Base-by-base conservation (phyloP, 1,139 yeast species). In the Pichia sp. region DNA sequence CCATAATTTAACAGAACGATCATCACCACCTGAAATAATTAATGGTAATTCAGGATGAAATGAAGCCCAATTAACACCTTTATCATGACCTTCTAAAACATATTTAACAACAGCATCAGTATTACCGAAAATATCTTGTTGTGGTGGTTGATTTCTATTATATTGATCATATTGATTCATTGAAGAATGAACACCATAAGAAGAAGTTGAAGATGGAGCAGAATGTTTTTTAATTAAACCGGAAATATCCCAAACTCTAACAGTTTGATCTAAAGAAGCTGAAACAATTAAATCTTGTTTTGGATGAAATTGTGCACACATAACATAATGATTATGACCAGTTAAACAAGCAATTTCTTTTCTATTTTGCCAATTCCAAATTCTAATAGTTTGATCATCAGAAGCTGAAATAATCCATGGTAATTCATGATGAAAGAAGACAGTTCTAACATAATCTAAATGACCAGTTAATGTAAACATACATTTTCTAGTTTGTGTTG, bases 311-410 rank as follows among this genome's bases (percentile, higher is more conserved):
- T 86, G 95, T 3, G 98, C 97, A 54, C 94, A 84, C 94, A 91
- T 86, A 46, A 93, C 97, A 63, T 93, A 93, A 66, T 93, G 98
- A 65, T 88, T 89, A 65, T 93, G 99, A 47, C 99, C 98, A 7
- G 98, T 91, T 56, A 93, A 70, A 57, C 96, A 87, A 20, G 98
- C 97, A 57, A 93, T 84, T 61, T 91, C 97, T 63, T 88, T 94
- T 55, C 98, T 81, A 62, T 89, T 89, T 69, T 93, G 98, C 98
- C 98, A 93, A 67, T 93, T 93, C 99, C 99, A 93, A 54, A 93
- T 91, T 60, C 98, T 76, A 53, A 93, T 88, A 33, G 99, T 93
- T 67, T 93, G 98, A 69, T 93, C 99, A 63, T 93, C 99, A 31
- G 96, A 87, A 50, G 94, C 83, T 19, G 96, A 83, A 49, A 93